phyloP scores from a whole-genome alignment of 306 rosid genomes.

The Carpinus viminea region DNA sequence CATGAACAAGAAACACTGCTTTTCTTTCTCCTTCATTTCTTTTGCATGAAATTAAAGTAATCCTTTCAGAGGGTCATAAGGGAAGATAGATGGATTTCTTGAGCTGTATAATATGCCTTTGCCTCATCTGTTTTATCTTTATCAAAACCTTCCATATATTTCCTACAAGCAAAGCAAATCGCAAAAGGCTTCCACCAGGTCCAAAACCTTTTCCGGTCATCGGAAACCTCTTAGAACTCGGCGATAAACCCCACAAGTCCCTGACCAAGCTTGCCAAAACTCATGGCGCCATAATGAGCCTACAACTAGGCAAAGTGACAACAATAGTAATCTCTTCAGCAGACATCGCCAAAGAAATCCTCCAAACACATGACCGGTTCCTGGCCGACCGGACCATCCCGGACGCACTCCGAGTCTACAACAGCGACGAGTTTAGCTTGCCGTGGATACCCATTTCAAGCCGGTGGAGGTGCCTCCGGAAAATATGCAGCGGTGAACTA shows the following conservation, averaged over 20 bases:
- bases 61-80: not conserved
- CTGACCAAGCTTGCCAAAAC: constrained; percentile 34
- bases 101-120: not conserved
- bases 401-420: no score
- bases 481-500: constrained; percentile 27
- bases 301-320: no score
- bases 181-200: constrained; percentile 52
- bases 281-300: no score
- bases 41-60: no score
- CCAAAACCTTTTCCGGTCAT: constrained; percentile 42
- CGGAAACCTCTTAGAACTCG: constrained; percentile 57
- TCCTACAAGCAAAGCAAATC: not conserved
- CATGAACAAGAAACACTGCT: no score
- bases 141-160: constrained; percentile 10
- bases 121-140: constrained; percentile 17
- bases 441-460: constrained; percentile 38
- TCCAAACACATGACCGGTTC: no score
- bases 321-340: no score
- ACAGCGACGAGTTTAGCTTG: constrained; percentile 23
- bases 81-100: constrained; percentile 7
- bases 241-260: constrained; percentile 53
- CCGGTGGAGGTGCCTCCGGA: constrained; percentile 47
- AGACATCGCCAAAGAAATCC: no score
- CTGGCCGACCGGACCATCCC: no score
- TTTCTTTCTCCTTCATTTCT: no score